A percentile compares a stretch with the other conserved stretches of the same genome.
These are phyloP conservation scores for Cyclocybe cylindracea DNA, from an alignment of 768 basidiomycete genomes.

Conservation along the genomic window DNA sequence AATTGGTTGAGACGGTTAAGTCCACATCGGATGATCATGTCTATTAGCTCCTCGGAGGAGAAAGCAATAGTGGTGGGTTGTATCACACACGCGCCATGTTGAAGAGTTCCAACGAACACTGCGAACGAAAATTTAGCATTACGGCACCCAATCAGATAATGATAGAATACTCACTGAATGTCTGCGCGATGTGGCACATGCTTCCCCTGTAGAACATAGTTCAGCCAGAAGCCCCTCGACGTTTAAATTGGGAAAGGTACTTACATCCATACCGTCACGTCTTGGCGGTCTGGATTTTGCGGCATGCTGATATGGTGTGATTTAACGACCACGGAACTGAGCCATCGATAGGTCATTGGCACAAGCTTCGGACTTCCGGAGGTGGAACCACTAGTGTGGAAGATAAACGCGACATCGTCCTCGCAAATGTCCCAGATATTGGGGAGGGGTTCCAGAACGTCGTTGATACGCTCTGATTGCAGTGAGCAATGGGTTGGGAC, in stretches of 20 bases:
- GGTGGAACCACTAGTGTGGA: constrained; percentile 82
- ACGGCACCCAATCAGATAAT: constrained; percentile 22
- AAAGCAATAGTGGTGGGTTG: constrained; percentile 69
- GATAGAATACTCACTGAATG: constrained; percentile 57
- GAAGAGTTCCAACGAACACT: constrained; percentile 74
- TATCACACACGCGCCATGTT: constrained; percentile 72
- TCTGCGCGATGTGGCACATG: constrained; percentile 83
- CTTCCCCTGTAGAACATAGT: constrained; percentile 58
- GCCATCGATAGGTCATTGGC: constrained; percentile 68
- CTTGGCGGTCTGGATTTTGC: constrained; percentile 50
- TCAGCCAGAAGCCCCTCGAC: constrained; percentile 31
- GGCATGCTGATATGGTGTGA: constrained; percentile 53
- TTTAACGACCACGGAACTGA: constrained; percentile 62
- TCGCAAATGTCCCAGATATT: constrained; percentile 35
- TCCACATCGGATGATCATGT: constrained; percentile 67
- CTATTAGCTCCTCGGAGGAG: constrained; percentile 65
- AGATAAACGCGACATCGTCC: constrained; percentile 61
- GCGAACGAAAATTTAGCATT: constrained; percentile 23
- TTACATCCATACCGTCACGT: constrained; percentile 75
- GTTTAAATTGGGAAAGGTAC: constrained; percentile 28
- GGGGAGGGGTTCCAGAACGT: constrained; percentile 41
- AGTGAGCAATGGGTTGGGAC: constrained; percentile 49
- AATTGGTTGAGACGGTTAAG: constrained; percentile 81
- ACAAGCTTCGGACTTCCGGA: constrained; percentile 85
- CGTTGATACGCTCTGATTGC: constrained; percentile 37